Evolutionary conservation across 345 rosid genomes (phyloP).

Genomic region (Pelargonium nanum): DNA sequence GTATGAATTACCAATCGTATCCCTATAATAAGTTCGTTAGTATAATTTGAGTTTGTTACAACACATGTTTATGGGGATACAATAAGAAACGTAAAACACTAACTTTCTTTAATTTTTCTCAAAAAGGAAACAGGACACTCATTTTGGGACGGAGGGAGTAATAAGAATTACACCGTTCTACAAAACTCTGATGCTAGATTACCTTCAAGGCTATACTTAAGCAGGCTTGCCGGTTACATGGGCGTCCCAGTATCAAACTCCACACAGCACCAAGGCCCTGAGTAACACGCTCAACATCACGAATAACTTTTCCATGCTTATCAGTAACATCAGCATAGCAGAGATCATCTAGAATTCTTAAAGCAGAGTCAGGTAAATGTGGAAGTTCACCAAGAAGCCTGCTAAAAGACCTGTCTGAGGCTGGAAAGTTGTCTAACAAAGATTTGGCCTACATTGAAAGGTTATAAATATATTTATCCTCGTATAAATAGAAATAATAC

Average conservation of each 20-base stretch:
- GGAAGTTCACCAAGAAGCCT: conserved; percentile 94
- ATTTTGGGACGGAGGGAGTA: no score
- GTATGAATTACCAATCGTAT: no score
- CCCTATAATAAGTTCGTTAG: no score
- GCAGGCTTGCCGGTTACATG: conserved; percentile 72
- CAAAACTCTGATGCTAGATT: conserved; percentile 8
- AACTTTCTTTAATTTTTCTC: no score
- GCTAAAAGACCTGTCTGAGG: conserved; percentile 89
- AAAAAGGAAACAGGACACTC: no score
- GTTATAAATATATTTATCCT: not conserved
- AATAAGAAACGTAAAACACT: no score
- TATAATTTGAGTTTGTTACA: no score
- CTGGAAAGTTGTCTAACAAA: conserved; percentile 73
- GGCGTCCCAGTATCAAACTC: conserved; percentile 91
- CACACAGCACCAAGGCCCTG: conserved; percentile 97
- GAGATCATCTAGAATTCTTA: conserved; percentile 64
- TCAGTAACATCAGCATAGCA: conserved; percentile 61
- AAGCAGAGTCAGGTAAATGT: conserved; percentile 56
- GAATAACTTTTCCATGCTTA: conserved; percentile 43
- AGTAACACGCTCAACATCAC: conserved; percentile 81
- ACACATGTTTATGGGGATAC: no score
- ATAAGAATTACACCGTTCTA: not conserved
- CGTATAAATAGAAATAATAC: conserved; percentile 8
- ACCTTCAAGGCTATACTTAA: conserved; percentile 84
- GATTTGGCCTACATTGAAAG: conserved; percentile 59